Conservation (phyloP, 139 green algal species). For the Diplosphaera chodatii region DNA sequence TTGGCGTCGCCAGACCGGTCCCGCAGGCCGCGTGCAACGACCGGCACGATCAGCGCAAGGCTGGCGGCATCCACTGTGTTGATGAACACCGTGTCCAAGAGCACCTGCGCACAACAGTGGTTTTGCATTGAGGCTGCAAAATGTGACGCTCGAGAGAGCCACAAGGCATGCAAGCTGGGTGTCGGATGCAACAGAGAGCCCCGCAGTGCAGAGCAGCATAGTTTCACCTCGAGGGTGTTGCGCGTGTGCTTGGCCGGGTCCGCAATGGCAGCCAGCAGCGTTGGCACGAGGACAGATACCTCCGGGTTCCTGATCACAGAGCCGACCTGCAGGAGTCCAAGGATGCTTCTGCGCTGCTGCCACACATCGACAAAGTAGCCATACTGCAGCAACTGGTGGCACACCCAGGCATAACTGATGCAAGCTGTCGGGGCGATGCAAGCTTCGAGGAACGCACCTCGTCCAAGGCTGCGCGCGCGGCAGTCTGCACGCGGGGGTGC, state of each 20-base stretch:
- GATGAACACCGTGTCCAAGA: slow-evolving; percentile 89
- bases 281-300: slow-evolving; percentile 72
- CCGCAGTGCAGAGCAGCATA: too few species aligned
- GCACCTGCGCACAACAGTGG: slow-evolving; percentile 22
- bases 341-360: too few species aligned
- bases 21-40: slow-evolving; percentile 82
- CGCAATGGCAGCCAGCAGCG: slow-evolving; percentile 79
- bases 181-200: background rate
- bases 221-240: slow-evolving; percentile 34
- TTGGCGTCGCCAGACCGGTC: slow-evolving; percentile 90
- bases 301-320: slow-evolving; percentile 93
- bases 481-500: slow-evolving; percentile 83
- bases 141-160: too few species aligned
- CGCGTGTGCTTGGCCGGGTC: slow-evolving; percentile 74
- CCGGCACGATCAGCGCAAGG: slow-evolving; percentile 90
- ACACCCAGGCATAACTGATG: too few species aligned
- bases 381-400: too few species aligned
- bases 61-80: slow-evolving; percentile 92
- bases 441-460: too few species aligned
- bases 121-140: too few species aligned
- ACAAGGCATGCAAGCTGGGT: too few species aligned
- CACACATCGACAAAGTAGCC: too few species aligned
- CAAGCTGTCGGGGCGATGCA: too few species aligned
- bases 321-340: slow-evolving; percentile 75
- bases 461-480: slow-evolving; percentile 72